A percentile compares a stretch with the other conserved stretches of the same genome.
Conservation (phyloP, 1,284 basidiomycete species). For the Somion occarium region DNA sequence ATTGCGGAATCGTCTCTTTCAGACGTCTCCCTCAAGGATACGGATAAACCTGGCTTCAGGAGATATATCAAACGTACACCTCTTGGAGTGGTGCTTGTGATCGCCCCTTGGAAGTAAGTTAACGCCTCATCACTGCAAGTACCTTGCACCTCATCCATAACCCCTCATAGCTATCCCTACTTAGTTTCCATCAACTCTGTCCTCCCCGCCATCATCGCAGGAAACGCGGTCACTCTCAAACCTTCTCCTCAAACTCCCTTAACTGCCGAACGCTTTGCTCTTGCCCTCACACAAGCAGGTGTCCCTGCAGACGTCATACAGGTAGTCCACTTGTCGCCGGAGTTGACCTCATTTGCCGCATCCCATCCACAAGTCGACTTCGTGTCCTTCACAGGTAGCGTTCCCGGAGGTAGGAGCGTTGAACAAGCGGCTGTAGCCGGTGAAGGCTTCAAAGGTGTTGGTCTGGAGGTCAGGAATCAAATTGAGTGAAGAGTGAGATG, state of each 20-base stretch:
- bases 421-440: conserved; percentile 57
- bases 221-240: conserved; percentile 89
- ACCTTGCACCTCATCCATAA: not conserved
- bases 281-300: conserved; percentile 68
- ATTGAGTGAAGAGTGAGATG: not conserved
- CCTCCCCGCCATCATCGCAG: conserved; percentile 83
- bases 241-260: conserved; percentile 94
- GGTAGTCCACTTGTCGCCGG: conserved; percentile 74
- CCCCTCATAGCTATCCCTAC: conserved; percentile 71
- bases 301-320: conserved; percentile 76
- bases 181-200: conserved; percentile 87
- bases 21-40: conserved; percentile 72
- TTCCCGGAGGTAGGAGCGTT: conserved; percentile 59
- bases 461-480: conserved; percentile 57
- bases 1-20: conserved; percentile 76
- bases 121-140: not conserved
- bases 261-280: conserved; percentile 76
- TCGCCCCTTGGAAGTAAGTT: conserved; percentile 87
- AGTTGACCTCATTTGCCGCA: conserved; percentile 61
- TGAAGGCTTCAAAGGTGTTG: conserved; percentile 75
- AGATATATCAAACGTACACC: conserved; percentile 81
- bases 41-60: conserved; percentile 78
- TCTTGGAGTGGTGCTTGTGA: conserved; percentile 83
- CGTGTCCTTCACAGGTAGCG: conserved; percentile 90
- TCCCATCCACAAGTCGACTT: conserved; percentile 71